Base-by-base conservation (phyloP, 2,329 filamentous ascomycete genomes). In the Huntiella moniliformis region DNA sequence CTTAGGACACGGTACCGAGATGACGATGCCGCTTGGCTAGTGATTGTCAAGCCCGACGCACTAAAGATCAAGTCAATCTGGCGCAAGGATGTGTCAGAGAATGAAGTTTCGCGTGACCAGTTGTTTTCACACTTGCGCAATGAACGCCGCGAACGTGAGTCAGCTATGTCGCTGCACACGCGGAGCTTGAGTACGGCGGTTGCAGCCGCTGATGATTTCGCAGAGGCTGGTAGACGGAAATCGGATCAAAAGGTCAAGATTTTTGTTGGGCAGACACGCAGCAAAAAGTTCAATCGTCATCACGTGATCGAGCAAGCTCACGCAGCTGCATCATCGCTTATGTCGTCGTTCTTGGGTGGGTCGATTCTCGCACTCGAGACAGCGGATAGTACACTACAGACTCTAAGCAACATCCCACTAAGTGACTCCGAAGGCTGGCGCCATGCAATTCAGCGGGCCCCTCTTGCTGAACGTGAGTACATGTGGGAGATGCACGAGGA, bases 301-400 rank as follows among this genome's bases (percentile, higher is more conserved):
- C 79, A 79, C 22, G 85, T 96, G 42, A 78, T 95, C 41, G 84
- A 93, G 58, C 81, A 87, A 53, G 79, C 79, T 51, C 75, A 75
- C 61, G 59, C 57, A 47, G 68, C 65, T 52, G 68, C 67, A 4
- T 68, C 73, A 28, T 73, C 72, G 47, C 67, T 87, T 33, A 70
- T 85, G 10, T 73, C 79, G 31, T 73, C 73, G 4, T 85, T 85
- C 53, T 66, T 83, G 4, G 73, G 80, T 28, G 83, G 83, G 0
- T 85, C 86, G 0, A 82, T 95, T 49, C 74, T 82, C 7, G 88
- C 87, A 1, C 79, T 96, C 44, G 88, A 96, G 61, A 85, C 83
- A 1, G 79, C 83, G 44, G 87, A 95, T 55, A 75, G 81, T 42
- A 73, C 92, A 16, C 73, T 96, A 54, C 78, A 87, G 34, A 64